Conservation (phyloP, 768 basidiomycete genomes). For the Lactarius evosmus region DNA sequence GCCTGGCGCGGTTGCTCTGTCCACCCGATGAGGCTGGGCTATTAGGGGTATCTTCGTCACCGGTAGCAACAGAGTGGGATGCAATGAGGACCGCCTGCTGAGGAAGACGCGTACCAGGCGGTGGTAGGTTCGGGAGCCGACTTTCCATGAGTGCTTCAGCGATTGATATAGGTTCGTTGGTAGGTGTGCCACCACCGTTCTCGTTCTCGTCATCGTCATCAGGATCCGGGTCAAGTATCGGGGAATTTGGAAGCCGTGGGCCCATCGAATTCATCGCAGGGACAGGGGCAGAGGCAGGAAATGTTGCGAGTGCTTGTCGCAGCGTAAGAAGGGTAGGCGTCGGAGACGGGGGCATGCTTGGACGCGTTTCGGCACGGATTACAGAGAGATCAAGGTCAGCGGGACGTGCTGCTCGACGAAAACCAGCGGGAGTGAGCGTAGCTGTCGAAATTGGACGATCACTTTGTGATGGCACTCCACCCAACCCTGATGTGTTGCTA, state of each 20-base stretch:
- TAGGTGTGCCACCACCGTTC: constrained; percentile 27
- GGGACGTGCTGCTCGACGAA: constrained; percentile 50
- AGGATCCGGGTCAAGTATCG: constrained; percentile 36
- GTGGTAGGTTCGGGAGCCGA: constrained; percentile 70
- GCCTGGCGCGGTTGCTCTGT: constrained; percentile 31
- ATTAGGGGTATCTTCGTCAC: constrained; percentile 43
- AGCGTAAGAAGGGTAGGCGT: constrained; percentile 61
- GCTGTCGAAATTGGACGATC: constrained; percentile 21
- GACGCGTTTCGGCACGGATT: constrained; percentile 25
- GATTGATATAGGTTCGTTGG: constrained; percentile 63
- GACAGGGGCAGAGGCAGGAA: constrained; percentile 36
- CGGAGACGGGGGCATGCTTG: constrained; percentile 49
- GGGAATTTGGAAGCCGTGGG: constrained; percentile 25
- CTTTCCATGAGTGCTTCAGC: constrained; percentile 76
- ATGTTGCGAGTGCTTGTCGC: constrained; percentile 56
- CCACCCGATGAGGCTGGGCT: constrained; percentile 49
- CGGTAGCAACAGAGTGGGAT: constrained; percentile 38
- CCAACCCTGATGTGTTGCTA: constrained; percentile 25
- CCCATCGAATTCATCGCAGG: constrained; percentile 14
- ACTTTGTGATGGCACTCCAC: constrained; percentile 11
- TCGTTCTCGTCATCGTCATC: constrained; percentile 31
- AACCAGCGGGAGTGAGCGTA: constrained; percentile 25
- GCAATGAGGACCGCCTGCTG: constrained; percentile 68
- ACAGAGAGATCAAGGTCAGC: constrained; percentile 60
- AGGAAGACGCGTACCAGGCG: constrained; percentile 57